A percentile compares a stretch with the other conserved stretches of the same genome.
Conservation (phyloP, 2,329 filamentous ascomycete species). For the Trichothecium roseum region DNA sequence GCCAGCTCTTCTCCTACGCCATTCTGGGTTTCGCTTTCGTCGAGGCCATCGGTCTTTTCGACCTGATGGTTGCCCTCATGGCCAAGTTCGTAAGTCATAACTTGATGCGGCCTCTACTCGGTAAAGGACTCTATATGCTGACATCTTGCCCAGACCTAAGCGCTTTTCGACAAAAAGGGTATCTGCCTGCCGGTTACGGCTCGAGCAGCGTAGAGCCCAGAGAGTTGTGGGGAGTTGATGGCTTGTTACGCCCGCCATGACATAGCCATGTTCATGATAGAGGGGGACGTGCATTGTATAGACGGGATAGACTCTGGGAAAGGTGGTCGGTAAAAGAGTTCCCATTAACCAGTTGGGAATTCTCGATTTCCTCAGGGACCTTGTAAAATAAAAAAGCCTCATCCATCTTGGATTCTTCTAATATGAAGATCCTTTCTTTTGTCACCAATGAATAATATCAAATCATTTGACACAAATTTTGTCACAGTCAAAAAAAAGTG, state of each 20-base stretch:
- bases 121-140: conserved; percentile 5
- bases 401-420: conserved; percentile 25
- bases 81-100: conserved; percentile 66
- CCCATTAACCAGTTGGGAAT: conserved; percentile 24
- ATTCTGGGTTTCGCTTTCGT: conserved; percentile 94
- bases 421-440: conserved; percentile 18
- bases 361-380: conserved; percentile 21
- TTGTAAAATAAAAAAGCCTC: conserved; percentile 34
- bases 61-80: conserved; percentile 88
- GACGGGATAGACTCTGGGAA: conserved; percentile 25
- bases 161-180: conserved; percentile 11
- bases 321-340: conserved; percentile 18
- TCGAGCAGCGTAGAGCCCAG: no score
- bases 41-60: conserved; percentile 83
- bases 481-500: not conserved
- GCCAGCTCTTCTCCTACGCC: conserved; percentile 92
- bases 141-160: conserved; percentile 22
- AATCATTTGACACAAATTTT: not conserved
- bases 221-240: no score
- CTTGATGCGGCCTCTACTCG: not conserved
- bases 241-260: conserved; percentile 4
- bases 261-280: conserved; percentile 19
- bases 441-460: conserved; percentile 6
- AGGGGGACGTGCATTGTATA: conserved; percentile 25
- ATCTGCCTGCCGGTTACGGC: conserved; percentile 3